Evolutionary conservation across 139 green algal genomes (phyloP).

Genomic region (Chlorella sorokiniana): DNA sequence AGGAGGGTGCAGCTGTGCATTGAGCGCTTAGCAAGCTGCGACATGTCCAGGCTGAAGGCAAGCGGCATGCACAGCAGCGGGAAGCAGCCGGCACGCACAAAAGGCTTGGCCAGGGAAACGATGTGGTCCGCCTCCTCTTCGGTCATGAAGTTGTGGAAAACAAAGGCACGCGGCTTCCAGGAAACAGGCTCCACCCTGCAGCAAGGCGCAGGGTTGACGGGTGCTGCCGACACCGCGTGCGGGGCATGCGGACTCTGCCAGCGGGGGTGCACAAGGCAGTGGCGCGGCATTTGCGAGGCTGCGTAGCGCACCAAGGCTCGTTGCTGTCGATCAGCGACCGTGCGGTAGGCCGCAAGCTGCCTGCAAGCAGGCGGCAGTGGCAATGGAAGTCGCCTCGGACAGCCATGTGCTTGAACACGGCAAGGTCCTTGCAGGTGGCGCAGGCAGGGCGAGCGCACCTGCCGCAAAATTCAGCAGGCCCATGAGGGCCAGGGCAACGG

Average conservation of each 20-base stretch:
- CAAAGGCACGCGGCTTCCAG: constrained; percentile 73
- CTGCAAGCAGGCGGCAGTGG: not conserved
- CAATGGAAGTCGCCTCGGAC: not conserved
- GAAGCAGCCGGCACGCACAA: too few species aligned
- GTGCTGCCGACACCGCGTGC: not conserved
- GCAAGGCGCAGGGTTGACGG: not conserved
- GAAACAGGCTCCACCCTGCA: constrained; percentile 76
- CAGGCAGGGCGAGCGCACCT: too few species aligned
- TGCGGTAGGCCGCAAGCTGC: not conserved
- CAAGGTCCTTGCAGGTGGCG: too few species aligned
- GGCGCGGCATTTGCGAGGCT: not conserved
- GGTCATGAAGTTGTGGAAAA: constrained; percentile 85
- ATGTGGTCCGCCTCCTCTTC: constrained; percentile 65
- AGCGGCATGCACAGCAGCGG: too few species aligned
- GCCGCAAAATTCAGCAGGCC: not conserved
- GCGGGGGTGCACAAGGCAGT: too few species aligned
- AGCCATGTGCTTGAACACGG: too few species aligned
- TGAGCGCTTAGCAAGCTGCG: too few species aligned
- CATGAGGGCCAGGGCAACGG: not conserved
- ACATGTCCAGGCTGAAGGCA: too few species aligned
- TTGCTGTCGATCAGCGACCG: constrained; percentile 12
- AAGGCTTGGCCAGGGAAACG: constrained; percentile 48
- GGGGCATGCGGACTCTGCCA: too few species aligned
- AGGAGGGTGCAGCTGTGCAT: too few species aligned
- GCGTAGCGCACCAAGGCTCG: not conserved